Evolutionary conservation across 176 grass and related monocot genomes (phyloP).

Genomic region (Aegilops longissima): DNA sequence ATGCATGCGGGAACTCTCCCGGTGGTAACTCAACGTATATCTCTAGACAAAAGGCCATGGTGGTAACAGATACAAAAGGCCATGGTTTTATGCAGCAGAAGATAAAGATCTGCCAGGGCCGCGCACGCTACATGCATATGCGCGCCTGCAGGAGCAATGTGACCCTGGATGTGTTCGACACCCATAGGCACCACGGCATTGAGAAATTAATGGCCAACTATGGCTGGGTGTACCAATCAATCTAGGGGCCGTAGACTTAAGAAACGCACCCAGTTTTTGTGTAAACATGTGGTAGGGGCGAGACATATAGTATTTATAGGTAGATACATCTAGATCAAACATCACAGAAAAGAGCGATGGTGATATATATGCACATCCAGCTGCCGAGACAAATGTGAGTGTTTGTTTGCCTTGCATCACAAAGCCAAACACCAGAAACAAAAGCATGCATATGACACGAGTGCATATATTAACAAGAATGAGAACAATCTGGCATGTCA

Average conservation of each 20-base stretch:
- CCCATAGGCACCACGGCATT: neutral
- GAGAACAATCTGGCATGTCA: neutral
- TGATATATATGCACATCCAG: neutral
- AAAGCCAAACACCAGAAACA: neutral
- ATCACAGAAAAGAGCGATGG: neutral
- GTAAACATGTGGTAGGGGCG: neutral
- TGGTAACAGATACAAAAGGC: neutral
- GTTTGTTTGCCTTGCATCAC: neutral
- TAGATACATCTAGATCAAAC: neutral
- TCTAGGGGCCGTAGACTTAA: neutral
- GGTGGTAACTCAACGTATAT: too few relatives aligned
- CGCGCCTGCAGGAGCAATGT: neutral
- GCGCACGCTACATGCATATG: neutral
- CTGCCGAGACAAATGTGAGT: neutral
- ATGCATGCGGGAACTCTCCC: neutral
- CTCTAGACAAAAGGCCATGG: too few relatives aligned
- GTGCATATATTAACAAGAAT: neutral
- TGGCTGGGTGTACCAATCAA: neutral
- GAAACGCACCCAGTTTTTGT: neutral
- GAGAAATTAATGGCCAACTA: neutral
- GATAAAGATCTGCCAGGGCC: neutral
- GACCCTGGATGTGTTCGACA: neutral
- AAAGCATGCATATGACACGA: neutral
- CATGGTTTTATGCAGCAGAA: neutral
- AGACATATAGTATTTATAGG: neutral